phyloP scores from a whole-genome alignment of 495 filamentous ascomycete species.

The Penicillium pancosmium region DNA sequence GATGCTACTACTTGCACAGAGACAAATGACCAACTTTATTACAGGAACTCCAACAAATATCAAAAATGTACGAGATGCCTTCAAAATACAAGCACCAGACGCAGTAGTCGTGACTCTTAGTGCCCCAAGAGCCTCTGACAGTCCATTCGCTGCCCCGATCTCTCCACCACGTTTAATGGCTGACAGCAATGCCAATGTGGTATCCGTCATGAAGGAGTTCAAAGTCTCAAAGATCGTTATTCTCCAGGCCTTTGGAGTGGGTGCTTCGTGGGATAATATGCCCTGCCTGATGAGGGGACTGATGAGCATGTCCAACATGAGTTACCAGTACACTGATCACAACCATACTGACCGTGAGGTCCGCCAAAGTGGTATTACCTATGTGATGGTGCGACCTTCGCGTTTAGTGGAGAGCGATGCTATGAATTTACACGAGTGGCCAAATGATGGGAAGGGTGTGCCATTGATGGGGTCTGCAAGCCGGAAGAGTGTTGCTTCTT shows the following conservation, averaged over 20 bases:
- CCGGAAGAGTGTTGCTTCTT: slow-evolving; percentile 31
- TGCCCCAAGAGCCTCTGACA: slow-evolving; percentile 44
- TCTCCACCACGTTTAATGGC: slow-evolving; percentile 49
- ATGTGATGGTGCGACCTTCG: slow-evolving; percentile 46
- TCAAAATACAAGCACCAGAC: slow-evolving; percentile 31
- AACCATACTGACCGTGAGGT: slow-evolving; percentile 43
- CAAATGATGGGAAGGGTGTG: slow-evolving; percentile 31
- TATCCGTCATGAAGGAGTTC: slow-evolving; percentile 42
- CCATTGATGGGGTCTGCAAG: slow-evolving; percentile 30
- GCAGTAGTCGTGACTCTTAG: slow-evolving; percentile 50
- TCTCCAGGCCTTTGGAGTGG: slow-evolving; percentile 49
- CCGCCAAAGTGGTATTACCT: slow-evolving; percentile 40
- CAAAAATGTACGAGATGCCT: slow-evolving; percentile 38
- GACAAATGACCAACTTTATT: neutral
- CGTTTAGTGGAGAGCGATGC: slow-evolving; percentile 34
- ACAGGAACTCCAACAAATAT: slow-evolving; percentile 43
- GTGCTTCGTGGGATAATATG: slow-evolving; percentile 49
- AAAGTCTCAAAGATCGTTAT: slow-evolving; percentile 44
- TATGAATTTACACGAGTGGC: slow-evolving; percentile 28
- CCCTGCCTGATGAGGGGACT: slow-evolving; percentile 40
- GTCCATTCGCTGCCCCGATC: slow-evolving; percentile 46
- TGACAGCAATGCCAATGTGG: slow-evolving; percentile 46
- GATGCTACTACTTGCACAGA: too few species aligned
- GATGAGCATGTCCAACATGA: slow-evolving; percentile 50
- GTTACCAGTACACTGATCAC: slow-evolving; percentile 48